Evolutionary conservation across 176 grass and related monocot genomes (phyloP).

Genomic region (Rhipidocladum racemiflorum): DNA sequence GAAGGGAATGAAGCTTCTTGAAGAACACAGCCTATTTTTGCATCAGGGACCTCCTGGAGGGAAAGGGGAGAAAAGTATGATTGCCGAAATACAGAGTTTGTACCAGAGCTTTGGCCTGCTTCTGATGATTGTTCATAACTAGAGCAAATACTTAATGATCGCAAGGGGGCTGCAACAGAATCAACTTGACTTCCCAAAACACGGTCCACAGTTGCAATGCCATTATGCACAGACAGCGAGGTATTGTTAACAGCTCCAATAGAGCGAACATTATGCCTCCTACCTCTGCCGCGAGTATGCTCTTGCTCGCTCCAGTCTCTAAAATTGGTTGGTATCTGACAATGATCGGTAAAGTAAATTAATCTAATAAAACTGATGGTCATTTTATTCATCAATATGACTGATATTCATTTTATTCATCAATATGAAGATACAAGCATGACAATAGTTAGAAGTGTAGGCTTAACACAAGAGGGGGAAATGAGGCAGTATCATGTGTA

Average conservation of each 20-base stretch:
- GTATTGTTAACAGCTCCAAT: constrained; percentile 29
- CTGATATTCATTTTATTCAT: too few relatives aligned
- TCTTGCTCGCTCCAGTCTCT: constrained; percentile 56
- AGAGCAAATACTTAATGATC: constrained; percentile 18
- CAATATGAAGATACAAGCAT: background rate
- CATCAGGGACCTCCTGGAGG: constrained; percentile 28
- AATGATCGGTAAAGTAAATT: constrained; percentile 24
- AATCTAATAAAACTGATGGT: background rate
- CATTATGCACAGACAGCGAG: constrained; percentile 19
- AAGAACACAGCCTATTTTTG: constrained; percentile 25
- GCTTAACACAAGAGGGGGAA: background rate
- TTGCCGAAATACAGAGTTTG: constrained; percentile 39
- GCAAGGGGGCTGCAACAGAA: constrained; percentile 17
- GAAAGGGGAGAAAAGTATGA: constrained; percentile 47
- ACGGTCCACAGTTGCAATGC: constrained; percentile 33
- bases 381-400: background rate
- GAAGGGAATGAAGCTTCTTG: constrained; percentile 51
- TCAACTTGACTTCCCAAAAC: constrained; percentile 19
- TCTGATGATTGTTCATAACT: constrained; percentile 21
- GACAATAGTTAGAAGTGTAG: background rate
- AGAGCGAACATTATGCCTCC: constrained; percentile 36
- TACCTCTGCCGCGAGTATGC: constrained; percentile 43
- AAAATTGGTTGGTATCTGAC: constrained; percentile 54
- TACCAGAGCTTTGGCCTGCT: constrained; percentile 24
- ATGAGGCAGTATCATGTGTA: background rate